Evolutionary conservation across 1,284 basidiomycete genomes (phyloP).

Genomic region (Microbotryomycetes sp.): DNA sequence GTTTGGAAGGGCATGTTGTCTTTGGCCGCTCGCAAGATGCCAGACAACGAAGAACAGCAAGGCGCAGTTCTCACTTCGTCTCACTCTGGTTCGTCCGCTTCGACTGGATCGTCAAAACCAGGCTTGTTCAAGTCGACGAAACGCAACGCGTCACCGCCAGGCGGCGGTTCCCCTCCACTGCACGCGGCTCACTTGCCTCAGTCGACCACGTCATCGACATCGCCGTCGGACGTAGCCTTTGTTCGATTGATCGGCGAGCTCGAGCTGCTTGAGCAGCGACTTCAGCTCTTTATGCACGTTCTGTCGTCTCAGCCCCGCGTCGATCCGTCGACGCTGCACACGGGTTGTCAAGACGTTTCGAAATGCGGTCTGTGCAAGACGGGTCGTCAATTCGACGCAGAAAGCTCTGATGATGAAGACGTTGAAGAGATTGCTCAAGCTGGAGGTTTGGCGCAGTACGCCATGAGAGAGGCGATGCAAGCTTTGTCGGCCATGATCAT

Average conservation of each 20-base stretch:
- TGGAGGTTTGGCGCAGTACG: constrained; percentile 27
- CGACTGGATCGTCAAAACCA: neutral
- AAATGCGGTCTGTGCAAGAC: constrained; percentile 33
- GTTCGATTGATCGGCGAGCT: constrained; percentile 32
- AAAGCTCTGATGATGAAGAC: constrained; percentile 28
- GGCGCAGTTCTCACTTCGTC: constrained; percentile 8
- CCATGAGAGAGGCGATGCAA: constrained; percentile 36
- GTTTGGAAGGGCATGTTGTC: constrained; percentile 36
- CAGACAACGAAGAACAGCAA: neutral
- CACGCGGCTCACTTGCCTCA: neutral
- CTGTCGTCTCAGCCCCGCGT: constrained; percentile 10
- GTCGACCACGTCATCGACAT: neutral
- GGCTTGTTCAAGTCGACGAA: neutral
- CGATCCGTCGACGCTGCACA: constrained; percentile 9
- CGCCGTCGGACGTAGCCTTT: constrained; percentile 17
- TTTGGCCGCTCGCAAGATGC: constrained; percentile 19
- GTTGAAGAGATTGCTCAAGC: neutral
- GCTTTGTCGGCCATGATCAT: constrained; percentile 33
- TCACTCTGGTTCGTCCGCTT: constrained; percentile 11
- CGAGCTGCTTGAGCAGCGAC: constrained; percentile 31
- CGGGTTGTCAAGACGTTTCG: constrained; percentile 3
- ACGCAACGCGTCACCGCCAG: neutral
- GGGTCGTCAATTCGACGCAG: constrained; percentile 29
- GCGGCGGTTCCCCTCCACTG: neutral
- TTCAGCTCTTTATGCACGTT: constrained; percentile 24